These are phyloP conservation scores for Phycomyces blakesleeanus DNA, from an alignment of 192 early-diverging fungal genomes.

Conservation along the genomic window DNA sequence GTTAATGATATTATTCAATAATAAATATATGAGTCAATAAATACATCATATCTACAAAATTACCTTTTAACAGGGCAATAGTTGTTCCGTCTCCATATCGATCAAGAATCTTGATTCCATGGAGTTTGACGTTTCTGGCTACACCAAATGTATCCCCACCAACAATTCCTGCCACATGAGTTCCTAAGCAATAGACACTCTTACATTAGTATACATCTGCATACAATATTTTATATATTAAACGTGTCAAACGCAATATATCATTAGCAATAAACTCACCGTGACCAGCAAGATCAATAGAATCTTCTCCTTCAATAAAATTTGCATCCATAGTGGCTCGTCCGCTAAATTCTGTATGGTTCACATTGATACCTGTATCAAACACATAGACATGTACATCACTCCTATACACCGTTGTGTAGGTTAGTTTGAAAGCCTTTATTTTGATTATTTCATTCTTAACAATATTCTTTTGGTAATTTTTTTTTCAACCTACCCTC, in stretches of 20 bases:
- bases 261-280: slow-evolving; percentile 22
- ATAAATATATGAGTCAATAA: slow-evolving; percentile 11
- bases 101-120: slow-evolving; percentile 61
- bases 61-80: slow-evolving; percentile 48
- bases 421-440: background rate
- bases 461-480: background rate
- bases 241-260: too few relatives aligned
- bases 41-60: background rate
- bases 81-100: slow-evolving; percentile 46
- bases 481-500: slow-evolving; percentile 34
- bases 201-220: too few relatives aligned
- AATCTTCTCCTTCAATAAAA: slow-evolving; percentile 34
- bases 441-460: too few relatives aligned
- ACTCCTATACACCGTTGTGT: background rate
- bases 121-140: slow-evolving; percentile 55
- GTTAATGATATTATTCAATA: too few relatives aligned
- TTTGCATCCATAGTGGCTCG: slow-evolving; percentile 41
- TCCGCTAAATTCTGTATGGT: slow-evolving; percentile 47
- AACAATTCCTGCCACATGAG: slow-evolving; percentile 28
- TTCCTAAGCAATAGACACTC: slow-evolving; percentile 4
- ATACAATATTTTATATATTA: too few relatives aligned
- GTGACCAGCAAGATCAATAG: slow-evolving; percentile 40
- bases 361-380: slow-evolving; percentile 54
- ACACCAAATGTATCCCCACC: slow-evolving; percentile 54
- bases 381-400: slow-evolving; percentile 63